Base-by-base conservation (phyloP, 306 rosid species). In the Dryas octopetala region DNA sequence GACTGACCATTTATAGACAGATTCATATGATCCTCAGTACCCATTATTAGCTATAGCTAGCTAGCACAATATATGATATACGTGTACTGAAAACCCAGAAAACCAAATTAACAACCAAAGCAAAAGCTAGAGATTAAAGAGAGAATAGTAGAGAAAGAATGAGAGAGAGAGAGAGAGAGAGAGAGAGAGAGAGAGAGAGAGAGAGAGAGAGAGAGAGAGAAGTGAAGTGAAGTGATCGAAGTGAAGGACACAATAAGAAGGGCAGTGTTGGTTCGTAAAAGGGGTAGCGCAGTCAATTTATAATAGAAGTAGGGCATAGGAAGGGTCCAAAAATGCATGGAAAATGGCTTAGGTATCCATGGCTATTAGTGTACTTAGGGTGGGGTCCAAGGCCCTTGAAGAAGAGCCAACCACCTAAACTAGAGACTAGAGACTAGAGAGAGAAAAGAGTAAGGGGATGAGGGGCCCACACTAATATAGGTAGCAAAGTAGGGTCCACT, bases 1-100 rank as follows among this genome's bases (percentile, higher is more conserved):
- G 90, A 86, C 41, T 86, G 84, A 19, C 90, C 90, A 26, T 86
- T 86, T 60, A 86, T 83, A 40, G 90, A 86, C 5, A 86, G 60
- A 68, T 81, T 84, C 90, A 84, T 84, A 1, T 61, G 77, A 73
- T 75, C 87, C 12, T 83, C 79, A 19, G 73, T 9, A 15, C 60
- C 28, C 77, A 73, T 73, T 46, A 26, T 50, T 5, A 64, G 50
- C 50, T 4, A 41, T 43, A 65, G 52, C 15, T 65, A 14, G 48
- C 67, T 44, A 32, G 38, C 38, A 32, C 38, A 32, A 32, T 1
- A 32, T 32, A 1, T 32, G 38, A 32, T 32, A 32, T 32, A 32
- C 1, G 38, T 1, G 38, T 15, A 40, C 67, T 28, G 44, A n/a
- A 65, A 65, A 51, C 70, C 70, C 38, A 32, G 38, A 32, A 32